These are phyloP conservation scores for Limonium bicolor DNA, from an alignment of 148 eudicot genomes.

Conservation along the genomic window DNA sequence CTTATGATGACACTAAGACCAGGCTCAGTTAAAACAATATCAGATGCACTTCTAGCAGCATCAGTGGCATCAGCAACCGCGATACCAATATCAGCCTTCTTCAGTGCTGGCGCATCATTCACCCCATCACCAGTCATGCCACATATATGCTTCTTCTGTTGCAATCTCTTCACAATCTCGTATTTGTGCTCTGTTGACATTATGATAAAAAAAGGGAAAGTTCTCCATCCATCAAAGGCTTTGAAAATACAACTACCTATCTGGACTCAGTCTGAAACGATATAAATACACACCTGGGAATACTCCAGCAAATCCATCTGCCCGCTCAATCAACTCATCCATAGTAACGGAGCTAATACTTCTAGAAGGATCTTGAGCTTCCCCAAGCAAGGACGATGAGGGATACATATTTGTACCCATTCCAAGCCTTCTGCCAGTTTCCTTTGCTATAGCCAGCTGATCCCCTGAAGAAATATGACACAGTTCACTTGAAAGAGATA, in stretches of 20 bases:
- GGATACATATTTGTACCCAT: too few relatives aligned
- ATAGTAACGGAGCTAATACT: conserved; percentile 14
- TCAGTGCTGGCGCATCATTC: conserved; percentile 1
- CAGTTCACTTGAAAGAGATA: too few relatives aligned
- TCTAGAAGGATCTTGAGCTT: conserved; percentile 12
- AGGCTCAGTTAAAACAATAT: conserved; percentile 23
- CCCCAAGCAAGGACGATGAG: conserved; percentile 22
- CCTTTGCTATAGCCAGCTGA: conserved; percentile 26
- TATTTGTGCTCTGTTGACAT: background rate
- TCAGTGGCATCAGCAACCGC: conserved; percentile 25
- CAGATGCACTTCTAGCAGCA: conserved; percentile 20
- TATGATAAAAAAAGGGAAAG: background rate
- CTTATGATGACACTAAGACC: conserved; percentile 23
- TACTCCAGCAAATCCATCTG: conserved; percentile 26
- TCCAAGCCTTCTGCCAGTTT: conserved; percentile 27
- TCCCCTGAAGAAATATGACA: conserved; percentile 1
- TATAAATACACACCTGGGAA: conserved; percentile 14
- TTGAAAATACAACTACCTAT: background rate
- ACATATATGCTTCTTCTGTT: background rate
- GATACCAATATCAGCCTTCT: too few relatives aligned
- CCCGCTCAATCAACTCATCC: conserved; percentile 17
- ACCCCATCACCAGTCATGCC: conserved; percentile 2
- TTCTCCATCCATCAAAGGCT: too few relatives aligned
- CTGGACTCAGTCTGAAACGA: too few relatives aligned
- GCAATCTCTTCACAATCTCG: background rate